Evolutionary conservation across 345 rosid species (phyloP), one percentile per base, ranked within the genome.

Genomic region (Streptanthus diversifolius): DNA sequence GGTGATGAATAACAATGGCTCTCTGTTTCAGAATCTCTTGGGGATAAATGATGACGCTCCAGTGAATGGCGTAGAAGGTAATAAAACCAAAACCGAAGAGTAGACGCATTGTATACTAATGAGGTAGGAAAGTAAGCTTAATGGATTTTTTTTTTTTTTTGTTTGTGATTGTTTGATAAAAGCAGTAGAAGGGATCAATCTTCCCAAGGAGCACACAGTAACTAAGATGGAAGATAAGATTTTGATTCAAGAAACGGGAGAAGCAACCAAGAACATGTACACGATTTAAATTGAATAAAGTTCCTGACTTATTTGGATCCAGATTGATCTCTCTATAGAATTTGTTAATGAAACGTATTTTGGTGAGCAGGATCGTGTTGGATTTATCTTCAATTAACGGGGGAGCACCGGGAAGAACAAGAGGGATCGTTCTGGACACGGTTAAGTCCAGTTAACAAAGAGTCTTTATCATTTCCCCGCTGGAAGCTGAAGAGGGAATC

Each of bases 371-470:
- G 83, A 82, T 86, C 22, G 91, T 80, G 36, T 68, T 91, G 89
- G 96, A 95, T 70, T 79, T 86, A 43, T 88, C 97, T 63, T 60
- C 83, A 5, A 84, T 88, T 14, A 87, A 80, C 36, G 97, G 90
- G 1, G 99, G 99, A 30, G 97, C 96, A 27, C 97, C 99, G 0
- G 87, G 96, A 62, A 83, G 90, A 80, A 95, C 99, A 14, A 85
- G 99, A 71, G 99, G 96, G 69, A 82, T 95, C 15, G 79, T 79
- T 15, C 75, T 88, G 43, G 73, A 78, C 48, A 35, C 81, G 1
- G 32, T 85, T 2, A 81, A 82, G 70, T 78, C 84, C 35, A 36
- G 76, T 40, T 77, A 18, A 77, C 76, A 37, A 62, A 35, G 41
- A 66, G 47, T 41, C 17, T 52, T 24, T 37, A 17, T 25, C 24